Percentiles rank a stretch among this genome's conserved stretches.
phyloP scores from a whole-genome alignment of 352 stramenopile species.

The Pythium monospermum region DNA sequence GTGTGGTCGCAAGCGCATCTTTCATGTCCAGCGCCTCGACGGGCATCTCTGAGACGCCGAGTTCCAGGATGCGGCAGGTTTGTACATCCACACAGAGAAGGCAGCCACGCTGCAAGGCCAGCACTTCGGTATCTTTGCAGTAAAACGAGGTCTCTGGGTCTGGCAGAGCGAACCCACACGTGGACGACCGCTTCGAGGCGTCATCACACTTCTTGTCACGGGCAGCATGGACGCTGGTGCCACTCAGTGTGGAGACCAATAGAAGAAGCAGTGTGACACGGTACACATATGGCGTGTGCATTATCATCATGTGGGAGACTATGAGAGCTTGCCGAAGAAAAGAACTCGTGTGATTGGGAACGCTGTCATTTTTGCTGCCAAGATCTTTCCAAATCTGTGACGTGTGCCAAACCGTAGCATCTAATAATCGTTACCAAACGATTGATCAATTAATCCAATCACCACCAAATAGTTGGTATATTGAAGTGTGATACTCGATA shows the following conservation, averaged over 20 bases:
- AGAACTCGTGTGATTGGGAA: no score
- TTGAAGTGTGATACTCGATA: neutral
- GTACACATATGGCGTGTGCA: no score
- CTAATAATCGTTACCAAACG: neutral
- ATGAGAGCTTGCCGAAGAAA: no score
- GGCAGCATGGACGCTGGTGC: neutral
- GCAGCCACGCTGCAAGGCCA: constrained; percentile 46
- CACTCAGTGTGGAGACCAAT: neutral
- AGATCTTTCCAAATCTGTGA: constrained; percentile 25
- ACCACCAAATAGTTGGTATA: no score
- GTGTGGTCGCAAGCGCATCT: no score
- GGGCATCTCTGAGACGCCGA: neutral
- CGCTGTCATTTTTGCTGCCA: no score
- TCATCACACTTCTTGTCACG: constrained; percentile 38
- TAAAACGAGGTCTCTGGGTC: constrained; percentile 20
- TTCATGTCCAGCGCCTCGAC: neutral
- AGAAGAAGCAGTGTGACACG: neutral
- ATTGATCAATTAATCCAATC: neutral
- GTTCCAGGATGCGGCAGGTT: constrained; percentile 19
- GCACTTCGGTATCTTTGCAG: constrained; percentile 24
- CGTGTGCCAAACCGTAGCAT: constrained; percentile 1
- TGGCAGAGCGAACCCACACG: constrained; percentile 9
- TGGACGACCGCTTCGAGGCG: neutral
- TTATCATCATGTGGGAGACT: no score
- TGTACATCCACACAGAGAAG: constrained; percentile 35